phyloP scores from a whole-genome alignment of 495 filamentous ascomycete species.

The Patellaria atrata region DNA sequence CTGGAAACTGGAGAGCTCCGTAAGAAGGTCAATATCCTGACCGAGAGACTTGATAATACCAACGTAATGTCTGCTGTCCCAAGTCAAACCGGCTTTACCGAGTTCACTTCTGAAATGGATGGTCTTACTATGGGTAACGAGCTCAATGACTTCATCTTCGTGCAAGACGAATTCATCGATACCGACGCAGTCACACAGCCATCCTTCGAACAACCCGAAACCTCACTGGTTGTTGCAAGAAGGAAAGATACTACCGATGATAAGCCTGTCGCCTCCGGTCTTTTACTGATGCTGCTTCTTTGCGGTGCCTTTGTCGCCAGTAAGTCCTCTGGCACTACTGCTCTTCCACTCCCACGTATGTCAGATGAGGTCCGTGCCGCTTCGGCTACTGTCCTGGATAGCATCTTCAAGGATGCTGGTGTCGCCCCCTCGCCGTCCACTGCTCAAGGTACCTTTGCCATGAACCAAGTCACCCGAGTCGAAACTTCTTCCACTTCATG shows the following conservation, averaged over 20 bases:
- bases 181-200: constrained; percentile 33
- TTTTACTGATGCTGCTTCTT: constrained; percentile 65
- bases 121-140: constrained; percentile 63
- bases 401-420: constrained; percentile 60
- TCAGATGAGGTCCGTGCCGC: constrained; percentile 89
- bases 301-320: constrained; percentile 95
- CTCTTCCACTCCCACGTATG: constrained; percentile 59
- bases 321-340: constrained; percentile 48
- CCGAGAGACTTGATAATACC: constrained; percentile 71
- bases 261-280: constrained; percentile 26
- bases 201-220: constrained; percentile 18
- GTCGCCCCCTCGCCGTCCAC: constrained; percentile 14
- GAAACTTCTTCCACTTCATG: constrained; percentile 24
- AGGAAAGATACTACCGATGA: constrained; percentile 42
- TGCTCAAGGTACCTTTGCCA: constrained; percentile 11
- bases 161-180: constrained; percentile 41
- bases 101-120: constrained; percentile 69
- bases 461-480: constrained; percentile 29
- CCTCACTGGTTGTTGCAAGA: constrained; percentile 34
- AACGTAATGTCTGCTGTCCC: constrained; percentile 41
- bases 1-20: constrained; percentile 88
- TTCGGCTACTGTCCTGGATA: constrained; percentile 77
- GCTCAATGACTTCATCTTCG: constrained; percentile 70
- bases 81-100: constrained; percentile 45
- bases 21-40: constrained; percentile 85